Evolutionary conservation across 768 basidiomycete species (phyloP).

Genomic region (Mycena galericulata): DNA sequence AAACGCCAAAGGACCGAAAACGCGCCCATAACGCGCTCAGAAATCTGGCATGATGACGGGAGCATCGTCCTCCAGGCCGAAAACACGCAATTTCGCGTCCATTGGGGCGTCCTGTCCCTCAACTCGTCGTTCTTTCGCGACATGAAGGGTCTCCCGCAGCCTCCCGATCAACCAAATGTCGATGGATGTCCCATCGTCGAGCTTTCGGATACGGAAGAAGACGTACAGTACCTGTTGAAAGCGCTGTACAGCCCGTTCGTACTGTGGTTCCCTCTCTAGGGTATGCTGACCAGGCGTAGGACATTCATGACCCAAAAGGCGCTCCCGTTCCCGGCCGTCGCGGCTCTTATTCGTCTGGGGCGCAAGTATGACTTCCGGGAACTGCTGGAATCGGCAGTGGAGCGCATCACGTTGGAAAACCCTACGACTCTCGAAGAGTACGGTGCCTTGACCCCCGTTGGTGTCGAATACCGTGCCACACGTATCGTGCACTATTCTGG

Average conservation of each 20-base stretch:
- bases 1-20: conserved; percentile 24
- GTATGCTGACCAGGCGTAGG: too few species aligned
- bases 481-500: neutral
- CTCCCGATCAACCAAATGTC: too few species aligned
- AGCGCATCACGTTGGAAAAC: neutral
- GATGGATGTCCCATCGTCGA: too few species aligned
- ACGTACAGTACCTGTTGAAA: too few species aligned
- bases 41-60: conserved; percentile 24
- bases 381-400: neutral
- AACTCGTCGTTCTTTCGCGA: conserved; percentile 28
- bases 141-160: too few species aligned
- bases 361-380: conserved; percentile 20
- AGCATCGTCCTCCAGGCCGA: conserved; percentile 22
- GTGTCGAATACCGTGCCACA: too few species aligned
- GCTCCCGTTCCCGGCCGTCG: neutral
- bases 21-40: too few species aligned
- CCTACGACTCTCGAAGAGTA: conserved; percentile 4
- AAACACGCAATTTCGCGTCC: too few species aligned
- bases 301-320: neutral
- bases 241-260: too few species aligned
- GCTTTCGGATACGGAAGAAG: too few species aligned
- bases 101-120: conserved; percentile 18
- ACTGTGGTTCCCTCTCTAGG: too few species aligned
- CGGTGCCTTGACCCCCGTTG: too few species aligned
- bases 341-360: conserved; percentile 11